phyloP scores from a whole-genome alignment of 176 grass and related monocot genomes.

The Raddia distichophylla region DNA sequence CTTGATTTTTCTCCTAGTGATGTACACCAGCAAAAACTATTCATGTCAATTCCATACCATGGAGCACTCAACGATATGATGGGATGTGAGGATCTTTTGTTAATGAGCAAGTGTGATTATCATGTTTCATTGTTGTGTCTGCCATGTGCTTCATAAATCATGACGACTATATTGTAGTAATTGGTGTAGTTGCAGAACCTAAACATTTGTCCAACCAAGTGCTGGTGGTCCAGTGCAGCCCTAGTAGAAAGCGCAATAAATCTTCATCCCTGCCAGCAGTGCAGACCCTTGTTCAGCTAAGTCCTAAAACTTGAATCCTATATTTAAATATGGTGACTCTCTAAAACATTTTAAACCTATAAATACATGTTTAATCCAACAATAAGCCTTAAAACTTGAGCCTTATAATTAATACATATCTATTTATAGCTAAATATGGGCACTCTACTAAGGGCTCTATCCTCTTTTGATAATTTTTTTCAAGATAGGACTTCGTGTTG shows the following conservation, averaged over 20 bases:
- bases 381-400: too few species aligned
- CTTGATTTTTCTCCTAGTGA: neutral
- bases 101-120: neutral
- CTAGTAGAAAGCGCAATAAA: neutral
- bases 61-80: neutral
- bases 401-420: too few species aligned
- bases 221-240: neutral
- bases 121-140: neutral
- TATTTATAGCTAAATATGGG: too few species aligned
- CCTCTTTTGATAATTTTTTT: too few species aligned
- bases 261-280: slow-evolving; percentile 11
- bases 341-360: too few species aligned
- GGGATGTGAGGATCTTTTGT: neutral
- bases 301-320: too few species aligned
- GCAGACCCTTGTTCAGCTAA: slow-evolving; percentile 8
- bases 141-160: slow-evolving; percentile 12
- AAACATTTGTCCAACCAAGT: slow-evolving; percentile 11
- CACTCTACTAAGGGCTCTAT: too few species aligned
- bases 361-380: too few species aligned
- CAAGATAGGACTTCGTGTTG: too few species aligned
- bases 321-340: too few species aligned
- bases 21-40: neutral
- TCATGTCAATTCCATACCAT: neutral
- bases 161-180: slow-evolving; percentile 4
- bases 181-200: slow-evolving; percentile 12